These are phyloP conservation scores for Gossypium laxum DNA, from an alignment of 441 rosid species.

Conservation along the genomic window DNA sequence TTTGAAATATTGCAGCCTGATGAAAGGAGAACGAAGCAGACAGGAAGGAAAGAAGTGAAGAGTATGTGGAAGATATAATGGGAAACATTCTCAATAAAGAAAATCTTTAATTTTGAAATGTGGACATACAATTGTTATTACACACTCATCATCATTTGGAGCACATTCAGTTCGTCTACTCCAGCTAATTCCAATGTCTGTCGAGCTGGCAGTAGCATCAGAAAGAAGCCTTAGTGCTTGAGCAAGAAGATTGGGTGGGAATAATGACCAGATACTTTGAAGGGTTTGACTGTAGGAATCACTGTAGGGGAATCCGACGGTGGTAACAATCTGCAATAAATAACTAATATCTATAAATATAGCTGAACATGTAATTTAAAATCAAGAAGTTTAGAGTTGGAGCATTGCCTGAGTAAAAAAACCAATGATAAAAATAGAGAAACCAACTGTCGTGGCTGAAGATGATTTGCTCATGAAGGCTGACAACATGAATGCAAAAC, in stretches of 20 bases:
- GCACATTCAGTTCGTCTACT: constrained; percentile 44
- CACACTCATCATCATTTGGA: constrained; percentile 35
- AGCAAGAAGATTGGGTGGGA: constrained; percentile 80
- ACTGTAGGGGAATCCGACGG: constrained; percentile 52
- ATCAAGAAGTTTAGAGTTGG: constrained; percentile 10
- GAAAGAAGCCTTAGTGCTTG: constrained; percentile 40
- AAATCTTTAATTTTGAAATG: constrained; percentile 2
- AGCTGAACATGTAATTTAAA: constrained; percentile 12
- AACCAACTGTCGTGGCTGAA: constrained; percentile 72
- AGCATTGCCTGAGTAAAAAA: constrained; percentile 71
- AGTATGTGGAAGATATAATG: not conserved
- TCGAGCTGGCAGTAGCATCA: constrained; percentile 42
- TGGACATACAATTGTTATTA: constrained; percentile 56
- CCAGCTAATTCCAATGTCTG: constrained; percentile 70
- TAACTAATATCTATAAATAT: constrained; percentile 16
- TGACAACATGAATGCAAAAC: constrained; percentile 69
- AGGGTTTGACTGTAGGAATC: not conserved
- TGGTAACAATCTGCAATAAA: constrained; percentile 42
- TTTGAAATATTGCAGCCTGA: not conserved
- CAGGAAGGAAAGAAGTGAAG: not conserved
- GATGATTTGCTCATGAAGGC: constrained; percentile 66
- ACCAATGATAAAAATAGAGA: constrained; percentile 62
- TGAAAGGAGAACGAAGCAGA: not conserved
- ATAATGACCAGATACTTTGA: constrained; percentile 65
- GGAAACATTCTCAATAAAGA: not conserved